Evolutionary conservation across 257 asterid genomes (phyloP).

Genomic region (Verbena officinalis): DNA sequence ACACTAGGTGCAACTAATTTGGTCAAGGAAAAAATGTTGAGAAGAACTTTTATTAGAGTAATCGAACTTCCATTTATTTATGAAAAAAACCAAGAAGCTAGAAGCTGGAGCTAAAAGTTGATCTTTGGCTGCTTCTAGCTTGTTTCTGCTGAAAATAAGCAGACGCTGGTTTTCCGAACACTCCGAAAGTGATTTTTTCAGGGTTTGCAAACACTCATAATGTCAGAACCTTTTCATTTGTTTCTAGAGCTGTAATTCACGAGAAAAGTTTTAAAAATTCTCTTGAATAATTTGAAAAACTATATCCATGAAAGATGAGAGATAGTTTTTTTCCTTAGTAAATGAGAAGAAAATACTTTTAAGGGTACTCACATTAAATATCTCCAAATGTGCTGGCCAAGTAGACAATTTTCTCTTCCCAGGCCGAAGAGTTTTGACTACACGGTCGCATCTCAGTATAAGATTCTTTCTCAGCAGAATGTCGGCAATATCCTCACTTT

Average conservation of each 20-base stretch:
- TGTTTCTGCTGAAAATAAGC: too few species aligned
- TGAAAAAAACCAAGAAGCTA: too few species aligned
- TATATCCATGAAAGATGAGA: not conserved
- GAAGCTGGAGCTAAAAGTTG: too few species aligned
- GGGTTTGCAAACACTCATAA: not conserved
- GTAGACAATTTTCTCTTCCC: conserved; percentile 93
- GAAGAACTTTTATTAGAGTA: too few species aligned
- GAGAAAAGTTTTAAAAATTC: not conserved
- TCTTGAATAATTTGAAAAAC: not conserved
- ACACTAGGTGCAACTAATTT: not conserved
- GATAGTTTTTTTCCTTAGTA: not conserved
- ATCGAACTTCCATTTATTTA: too few species aligned
- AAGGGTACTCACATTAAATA: conserved; percentile 64
- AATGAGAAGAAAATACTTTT: not conserved
- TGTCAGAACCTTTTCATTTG: not conserved
- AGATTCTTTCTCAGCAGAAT: conserved; percentile 78
- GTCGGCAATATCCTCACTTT: conserved; percentile 80
- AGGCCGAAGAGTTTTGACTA: conserved; percentile 92
- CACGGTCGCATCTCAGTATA: conserved; percentile 91
- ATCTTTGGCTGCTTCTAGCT: too few species aligned
- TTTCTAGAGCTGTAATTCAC: not conserved
- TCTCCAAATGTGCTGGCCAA: conserved; percentile 98
- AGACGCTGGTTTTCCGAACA: too few species aligned
- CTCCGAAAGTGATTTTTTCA: too few species aligned
- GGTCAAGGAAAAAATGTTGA: too few species aligned